These are phyloP conservation scores for Plasmodium malariae DNA, from an alignment of 169 alveolate species.

Conservation along the genomic window DNA sequence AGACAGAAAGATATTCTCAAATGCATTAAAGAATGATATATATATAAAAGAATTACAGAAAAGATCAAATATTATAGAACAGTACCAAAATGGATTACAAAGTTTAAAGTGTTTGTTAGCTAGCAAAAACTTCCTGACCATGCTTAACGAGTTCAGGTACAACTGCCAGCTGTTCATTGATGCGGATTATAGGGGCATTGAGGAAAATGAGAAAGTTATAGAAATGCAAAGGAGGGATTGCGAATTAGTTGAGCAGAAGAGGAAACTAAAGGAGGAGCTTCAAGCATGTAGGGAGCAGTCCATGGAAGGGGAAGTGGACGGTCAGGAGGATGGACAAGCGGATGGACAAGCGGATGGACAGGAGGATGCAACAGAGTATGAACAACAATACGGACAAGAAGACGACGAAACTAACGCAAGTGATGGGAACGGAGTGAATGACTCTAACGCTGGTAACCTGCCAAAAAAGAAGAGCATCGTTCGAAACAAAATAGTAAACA, in stretches of 20 bases:
- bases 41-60: conserved; percentile 64
- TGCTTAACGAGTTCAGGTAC: conserved; percentile 54
- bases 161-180: conserved; percentile 56
- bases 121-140: conserved; percentile 21
- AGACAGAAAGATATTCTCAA: conserved; percentile 30
- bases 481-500: conserved; percentile 17
- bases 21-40: conserved; percentile 49
- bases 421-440: background rate
- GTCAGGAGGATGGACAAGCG: background rate
- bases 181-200: conserved; percentile 73
- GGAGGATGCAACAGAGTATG: too few species aligned
- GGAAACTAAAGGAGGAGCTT: conserved; percentile 43
- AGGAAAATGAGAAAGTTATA: conserved; percentile 45
- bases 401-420: background rate
- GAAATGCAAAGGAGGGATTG: conserved; percentile 49
- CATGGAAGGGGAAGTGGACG: background rate
- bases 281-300: conserved; percentile 23
- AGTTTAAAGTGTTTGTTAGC: conserved; percentile 48
- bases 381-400: too few species aligned
- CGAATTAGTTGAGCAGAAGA: conserved; percentile 31
- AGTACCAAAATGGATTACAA: conserved; percentile 62
- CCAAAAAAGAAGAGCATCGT: conserved; percentile 4
- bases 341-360: background rate
- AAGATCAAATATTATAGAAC: conserved; percentile 60
- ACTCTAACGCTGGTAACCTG: background rate